Percentiles rank a stretch among this genome's conserved stretches.
Evolutionary conservation across 2,329 filamentous ascomycete genomes (phyloP).

Genomic region (Myrmaecium sp.): DNA sequence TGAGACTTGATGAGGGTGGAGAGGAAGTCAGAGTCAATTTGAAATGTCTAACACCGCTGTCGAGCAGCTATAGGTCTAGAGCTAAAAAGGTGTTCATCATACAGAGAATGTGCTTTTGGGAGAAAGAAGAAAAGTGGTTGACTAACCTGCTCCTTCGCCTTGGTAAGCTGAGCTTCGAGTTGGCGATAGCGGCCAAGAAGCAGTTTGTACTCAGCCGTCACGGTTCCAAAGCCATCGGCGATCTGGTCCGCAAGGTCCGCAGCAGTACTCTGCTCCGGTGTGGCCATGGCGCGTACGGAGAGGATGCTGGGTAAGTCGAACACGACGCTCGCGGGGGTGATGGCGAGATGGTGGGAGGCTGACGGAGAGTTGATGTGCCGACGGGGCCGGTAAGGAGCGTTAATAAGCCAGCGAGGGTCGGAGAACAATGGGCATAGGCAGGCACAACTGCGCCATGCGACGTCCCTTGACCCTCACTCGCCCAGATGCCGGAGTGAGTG

Average conservation of each 20-base stretch:
- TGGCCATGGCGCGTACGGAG: no score
- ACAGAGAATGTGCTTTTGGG: conserved; percentile 6
- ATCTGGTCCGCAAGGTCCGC: conserved; percentile 24
- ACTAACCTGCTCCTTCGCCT: conserved; percentile 32
- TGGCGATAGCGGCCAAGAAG: conserved; percentile 26
- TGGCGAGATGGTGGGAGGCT: no score
- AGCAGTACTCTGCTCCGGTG: no score
- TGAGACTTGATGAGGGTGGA: conserved; percentile 4
- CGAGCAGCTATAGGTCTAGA: conserved; percentile 34
- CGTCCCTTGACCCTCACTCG: no score
- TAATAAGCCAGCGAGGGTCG: no score
- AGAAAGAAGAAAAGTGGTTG: conserved; percentile 2
- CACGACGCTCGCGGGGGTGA: no score
- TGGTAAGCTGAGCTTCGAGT: conserved; percentile 30
- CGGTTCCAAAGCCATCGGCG: conserved; percentile 28
- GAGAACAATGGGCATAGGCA: no score
- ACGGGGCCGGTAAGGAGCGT: no score
- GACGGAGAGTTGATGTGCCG: no score
- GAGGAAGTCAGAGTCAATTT: conserved; percentile 24
- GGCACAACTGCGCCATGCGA: no score
- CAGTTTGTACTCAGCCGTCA: conserved; percentile 30
- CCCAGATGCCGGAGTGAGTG: no score
- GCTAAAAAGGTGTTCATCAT: conserved; percentile 31
- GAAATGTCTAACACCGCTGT: conserved; percentile 28
- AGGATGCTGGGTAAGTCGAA: no score